Base-by-base conservation (phyloP, 2,329 filamentous ascomycete genomes). In the Colletotrichum spinosum region DNA sequence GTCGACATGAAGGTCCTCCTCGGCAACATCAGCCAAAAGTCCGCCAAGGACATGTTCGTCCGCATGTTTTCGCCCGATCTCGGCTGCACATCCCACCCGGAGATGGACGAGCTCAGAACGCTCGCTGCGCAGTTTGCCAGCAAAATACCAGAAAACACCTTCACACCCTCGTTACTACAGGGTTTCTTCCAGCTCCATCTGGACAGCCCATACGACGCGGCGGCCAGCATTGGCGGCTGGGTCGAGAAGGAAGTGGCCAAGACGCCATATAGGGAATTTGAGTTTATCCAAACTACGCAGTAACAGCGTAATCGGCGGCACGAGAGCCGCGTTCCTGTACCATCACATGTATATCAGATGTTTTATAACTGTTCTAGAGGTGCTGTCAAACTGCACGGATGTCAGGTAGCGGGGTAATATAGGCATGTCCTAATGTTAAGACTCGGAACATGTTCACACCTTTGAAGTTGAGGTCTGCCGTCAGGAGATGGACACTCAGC, bases 1-100 rank as follows among this genome's bases (percentile, higher is more conserved):
- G 86, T 93, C 1, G 90, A 93, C 70, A 82, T 86, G 75, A 86
- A 85, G 65, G 83, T 92, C 8, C 75, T 81, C 12, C 88, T 93
- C 55, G 80, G 79, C 37, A 78, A 81, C 67, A 83, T 84, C 37
- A 80, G 78, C 48, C 75, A 68, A n/a, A 69, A 72, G 39, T 81
- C 80, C 11, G 78, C 81, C 8, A 76, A 77, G 53, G 75, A 81
- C 6, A 83, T 84, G 81, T 83, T 83, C 55, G 55, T 80, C 3
- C 77, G 80, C 68, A 83, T 84, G 81, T 83, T 80, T 57, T 73
- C 75, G 0, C 73, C 76, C 0, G 79, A 80, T 12, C 42, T 74
- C 2, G 72, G 71, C 5, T 72, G 71, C 48, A 70, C 72, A 0
- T 62, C 71, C 2, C 55, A 68, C 37, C n/a, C 71, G 2, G 70